Conservation (phyloP, 2,329 filamentous ascomycete species). For the Xylariaceae sp. region DNA sequence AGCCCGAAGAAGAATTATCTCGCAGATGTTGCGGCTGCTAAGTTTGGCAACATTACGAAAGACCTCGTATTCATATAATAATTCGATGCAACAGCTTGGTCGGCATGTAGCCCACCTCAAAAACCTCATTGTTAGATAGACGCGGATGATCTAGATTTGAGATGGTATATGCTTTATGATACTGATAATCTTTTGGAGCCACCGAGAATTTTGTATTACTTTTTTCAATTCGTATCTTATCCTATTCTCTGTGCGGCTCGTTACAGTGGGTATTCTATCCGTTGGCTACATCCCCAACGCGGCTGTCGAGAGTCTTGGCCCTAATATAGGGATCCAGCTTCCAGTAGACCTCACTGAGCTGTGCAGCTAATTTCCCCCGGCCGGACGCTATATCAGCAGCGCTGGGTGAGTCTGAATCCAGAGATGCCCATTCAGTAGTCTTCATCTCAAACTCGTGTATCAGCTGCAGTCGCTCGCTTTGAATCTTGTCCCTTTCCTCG, state of each 20-base stretch:
- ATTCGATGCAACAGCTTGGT: too few species aligned
- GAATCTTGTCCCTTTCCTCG: constrained; percentile 8
- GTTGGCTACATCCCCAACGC: not conserved
- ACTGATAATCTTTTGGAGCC: too few species aligned
- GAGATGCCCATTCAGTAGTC: constrained; percentile 8
- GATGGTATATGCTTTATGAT: too few species aligned
- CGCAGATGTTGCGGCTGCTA: constrained; percentile 19
- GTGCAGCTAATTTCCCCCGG: constrained; percentile 3
- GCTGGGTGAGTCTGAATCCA: not conserved
- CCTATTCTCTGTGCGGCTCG: too few species aligned
- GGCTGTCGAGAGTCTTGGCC: constrained; percentile 10
- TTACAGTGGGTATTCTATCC: too few species aligned
- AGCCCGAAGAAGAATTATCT: constrained; percentile 22
- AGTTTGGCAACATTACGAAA: constrained; percentile 20
- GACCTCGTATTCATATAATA: constrained; percentile 17
- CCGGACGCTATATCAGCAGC: not conserved
- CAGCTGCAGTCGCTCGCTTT: constrained; percentile 5
- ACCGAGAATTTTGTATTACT: too few species aligned
- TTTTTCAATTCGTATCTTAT: too few species aligned
- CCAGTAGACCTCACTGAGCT: constrained; percentile 10
- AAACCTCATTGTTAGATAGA: too few species aligned
- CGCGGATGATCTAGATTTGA: too few species aligned
- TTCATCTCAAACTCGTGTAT: constrained; percentile 10
- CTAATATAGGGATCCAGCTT: constrained; percentile 17
- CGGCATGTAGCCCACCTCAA: too few species aligned